Evolutionary conservation across 306 rosid genomes (phyloP).

Genomic region (Malus sieversii): DNA sequence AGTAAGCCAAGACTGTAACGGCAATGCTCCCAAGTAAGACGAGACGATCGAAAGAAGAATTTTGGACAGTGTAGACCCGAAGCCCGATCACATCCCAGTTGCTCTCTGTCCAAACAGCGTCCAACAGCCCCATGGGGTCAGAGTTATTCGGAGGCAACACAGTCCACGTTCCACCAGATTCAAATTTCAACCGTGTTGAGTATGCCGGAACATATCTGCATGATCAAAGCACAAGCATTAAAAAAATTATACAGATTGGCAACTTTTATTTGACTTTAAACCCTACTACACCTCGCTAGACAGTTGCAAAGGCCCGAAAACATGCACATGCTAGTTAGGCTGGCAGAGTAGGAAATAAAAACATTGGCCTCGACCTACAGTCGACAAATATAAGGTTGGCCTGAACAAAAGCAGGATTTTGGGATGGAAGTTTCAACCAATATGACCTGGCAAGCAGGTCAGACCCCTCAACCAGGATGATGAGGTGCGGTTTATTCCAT

Average conservation of each 20-base stretch:
- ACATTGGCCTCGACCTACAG: too few relatives aligned
- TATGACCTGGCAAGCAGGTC: neutral
- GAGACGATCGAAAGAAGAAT: conserved; percentile 47
- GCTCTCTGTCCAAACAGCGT: conserved; percentile 93
- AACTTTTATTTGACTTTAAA: neutral
- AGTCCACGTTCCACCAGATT: conserved; percentile 40
- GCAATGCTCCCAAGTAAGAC: conserved; percentile 62
- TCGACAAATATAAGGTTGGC: neutral
- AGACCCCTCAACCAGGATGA: neutral
- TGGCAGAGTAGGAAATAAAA: neutral
- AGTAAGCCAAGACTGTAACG: conserved; percentile 55
- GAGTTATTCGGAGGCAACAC: conserved; percentile 58
- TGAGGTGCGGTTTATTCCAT: neutral
- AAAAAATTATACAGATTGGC: too few relatives aligned
- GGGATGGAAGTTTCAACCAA: neutral
- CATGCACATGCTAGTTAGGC: neutral
- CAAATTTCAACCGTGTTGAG: conserved; percentile 64
- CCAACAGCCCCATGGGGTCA: conserved; percentile 61
- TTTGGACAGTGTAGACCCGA: conserved; percentile 61
- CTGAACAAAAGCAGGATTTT: neutral
- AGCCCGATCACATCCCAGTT: conserved; percentile 78
- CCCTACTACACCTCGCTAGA: neutral
- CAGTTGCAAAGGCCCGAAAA: neutral
- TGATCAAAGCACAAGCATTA: conserved; percentile 13
- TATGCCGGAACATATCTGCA: conserved; percentile 91